Base-by-base conservation (phyloP, 805 yeast genomes). In the Metschnikowia drakensbergensis region DNA sequence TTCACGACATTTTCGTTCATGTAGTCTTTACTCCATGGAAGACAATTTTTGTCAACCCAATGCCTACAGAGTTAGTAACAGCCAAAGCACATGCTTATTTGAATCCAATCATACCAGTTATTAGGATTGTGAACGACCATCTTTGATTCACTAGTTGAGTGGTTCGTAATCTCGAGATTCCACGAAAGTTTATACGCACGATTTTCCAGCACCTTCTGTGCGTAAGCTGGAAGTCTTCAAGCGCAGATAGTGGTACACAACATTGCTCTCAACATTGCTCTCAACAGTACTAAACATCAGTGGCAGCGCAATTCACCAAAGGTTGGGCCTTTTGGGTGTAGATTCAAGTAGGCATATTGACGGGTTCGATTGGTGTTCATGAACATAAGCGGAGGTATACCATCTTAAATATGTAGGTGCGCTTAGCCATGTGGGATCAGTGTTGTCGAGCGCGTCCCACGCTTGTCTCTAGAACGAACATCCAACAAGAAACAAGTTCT, bases 111-210 rank as follows among this genome's bases (percentile, higher is more conserved):
- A 46, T 69, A 74, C 79, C 88, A 82, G 76, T 82, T 82, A 65
- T 82, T 82, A 32, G 87, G 87, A 71, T 83, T 83, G 60, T 81
- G 80, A 34, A 83, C 87, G 46, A 80, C 86, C 87, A 82, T 82
- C 25, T 22, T 45, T 26, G 40, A 26, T 17, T 25, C 28, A 40
- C 43, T 30, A 40, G 36, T 40, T 23, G 43, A 5, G 28, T 10
- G 27, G 23, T 17, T 29, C 34, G 10, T 29, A 6, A 29, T 22
- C 42, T 11, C 29, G 9, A 40, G 29, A 23, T 31, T 23, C 27
- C n/a, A 10, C 36, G 10, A 25, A 23, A 7, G 26, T 22, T 31
- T 40, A n/a, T n/a, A 40, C 43, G 43, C 42, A 39, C 43, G 32
- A 40, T 31, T 40, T 40, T 40, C 43, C 26, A 40, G 43, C 36